Evolutionary conservation across 2,329 filamentous ascomycete genomes (phyloP).

Genomic region (Penicillium hordei): DNA sequence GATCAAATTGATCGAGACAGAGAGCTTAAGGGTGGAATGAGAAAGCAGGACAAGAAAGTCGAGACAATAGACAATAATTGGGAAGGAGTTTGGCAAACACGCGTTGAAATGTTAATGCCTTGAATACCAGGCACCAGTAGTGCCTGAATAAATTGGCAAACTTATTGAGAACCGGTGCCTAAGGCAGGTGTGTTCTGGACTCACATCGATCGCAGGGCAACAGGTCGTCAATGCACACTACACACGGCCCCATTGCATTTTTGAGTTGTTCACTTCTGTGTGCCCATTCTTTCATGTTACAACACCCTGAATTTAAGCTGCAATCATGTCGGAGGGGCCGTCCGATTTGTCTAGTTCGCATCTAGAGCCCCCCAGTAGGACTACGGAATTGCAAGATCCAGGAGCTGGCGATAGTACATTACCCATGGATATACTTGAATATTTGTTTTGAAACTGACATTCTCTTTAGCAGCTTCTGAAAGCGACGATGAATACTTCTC

Average conservation of each 20-base stretch:
- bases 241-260: slow-evolving; percentile 20
- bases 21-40: slow-evolving; percentile 1
- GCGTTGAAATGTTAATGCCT: slow-evolving; percentile 20
- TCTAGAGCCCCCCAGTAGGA: slow-evolving; percentile 56
- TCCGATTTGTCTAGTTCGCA: slow-evolving; percentile 41
- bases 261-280: slow-evolving; percentile 13
- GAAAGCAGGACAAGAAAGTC: slow-evolving; percentile 8
- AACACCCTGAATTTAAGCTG: slow-evolving; percentile 22
- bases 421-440: slow-evolving; percentile 2
- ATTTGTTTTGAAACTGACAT: not conserved
- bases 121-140: slow-evolving; percentile 14
- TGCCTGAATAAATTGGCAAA: slow-evolving; percentile 8
- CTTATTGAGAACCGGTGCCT: slow-evolving; percentile 17
- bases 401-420: slow-evolving; percentile 57
- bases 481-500: slow-evolving; percentile 64
- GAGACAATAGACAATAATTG: slow-evolving; percentile 17
- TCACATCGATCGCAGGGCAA: slow-evolving; percentile 32
- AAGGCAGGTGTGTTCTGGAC: slow-evolving; percentile 32
- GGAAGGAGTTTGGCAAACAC: slow-evolving; percentile 26
- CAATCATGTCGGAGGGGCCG: slow-evolving; percentile 40
- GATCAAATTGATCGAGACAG: slow-evolving; percentile 5
- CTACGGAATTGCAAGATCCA: slow-evolving; percentile 56
- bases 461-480: slow-evolving; percentile 44
- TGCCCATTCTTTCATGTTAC: slow-evolving; percentile 21
- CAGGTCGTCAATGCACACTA: slow-evolving; percentile 25